Evolutionary conservation across 805 yeast species (phyloP), one percentile per base, ranked within the genome.

Genomic region (Saturnispora halmiae): DNA sequence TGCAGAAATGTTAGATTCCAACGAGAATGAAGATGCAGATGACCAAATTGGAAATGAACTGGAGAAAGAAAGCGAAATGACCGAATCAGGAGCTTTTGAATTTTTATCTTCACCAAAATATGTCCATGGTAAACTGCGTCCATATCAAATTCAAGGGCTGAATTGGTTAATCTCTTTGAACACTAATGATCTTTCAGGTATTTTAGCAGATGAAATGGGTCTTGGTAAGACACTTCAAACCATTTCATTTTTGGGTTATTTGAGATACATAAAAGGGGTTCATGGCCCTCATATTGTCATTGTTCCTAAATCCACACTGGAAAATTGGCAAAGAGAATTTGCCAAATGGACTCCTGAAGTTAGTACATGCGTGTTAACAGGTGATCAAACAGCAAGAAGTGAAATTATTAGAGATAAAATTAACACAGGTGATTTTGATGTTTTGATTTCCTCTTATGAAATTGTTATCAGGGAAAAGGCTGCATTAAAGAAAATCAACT

Each of bases 151-250:
- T 24, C 96, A 87, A 56, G 98, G 98, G 38, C 70, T 90, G 38
- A 92, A 92, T 61, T 90, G 98, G 98, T 69, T 90, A 54, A 80
- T 90, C 15, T 77, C 94, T 1, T 63, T 90, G 27, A 84, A 87
- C 58, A 95, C 88, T 50, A 86, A 90, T 60, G 74, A 82, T 51
- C 70, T 90, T 33, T 82, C 94, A 8, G 98, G 98, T 16, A 92
- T 90, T 34, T 65, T 90, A 37, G 98, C 98, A 10, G 98, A 90
- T 63, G 98, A 90, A 59, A 90, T 92, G 98, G 98, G 98, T 3
- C 69, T 90, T 31, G 98, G 98, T 42, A 90, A 90, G 61, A 90
- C 98, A 4, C 66, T 92, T 42, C 98, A 90, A 62, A 90, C 97
- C 0, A 86, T 90, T 35, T 76, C 97, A 2, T 92, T 90, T 52